A percentile compares a stretch with the other conserved stretches of the same genome.
Conservation (phyloP, 2,329 filamentous ascomycete species). For the Alternaria arbusti region DNA sequence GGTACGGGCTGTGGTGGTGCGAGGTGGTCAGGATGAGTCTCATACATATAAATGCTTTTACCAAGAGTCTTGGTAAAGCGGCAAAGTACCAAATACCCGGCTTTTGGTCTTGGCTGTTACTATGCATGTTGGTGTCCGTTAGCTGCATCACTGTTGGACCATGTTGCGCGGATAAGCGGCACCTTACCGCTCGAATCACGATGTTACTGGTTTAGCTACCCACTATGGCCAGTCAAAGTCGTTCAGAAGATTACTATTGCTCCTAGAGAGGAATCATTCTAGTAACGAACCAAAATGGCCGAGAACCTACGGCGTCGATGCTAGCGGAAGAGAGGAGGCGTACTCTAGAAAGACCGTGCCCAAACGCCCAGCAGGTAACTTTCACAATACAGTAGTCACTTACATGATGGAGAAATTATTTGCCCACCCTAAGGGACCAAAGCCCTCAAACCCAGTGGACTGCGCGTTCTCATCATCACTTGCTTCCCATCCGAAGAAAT, state of each 20-base stretch:
- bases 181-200: not conserved
- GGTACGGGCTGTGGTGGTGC: not conserved
- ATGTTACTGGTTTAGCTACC: not conserved
- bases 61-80: not conserved
- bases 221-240: not conserved
- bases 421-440: slow-evolving; percentile 39
- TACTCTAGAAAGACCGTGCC: not conserved
- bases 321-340: not conserved
- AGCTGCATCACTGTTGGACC: not conserved
- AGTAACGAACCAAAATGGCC: not conserved
- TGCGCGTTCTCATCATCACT: slow-evolving; percentile 33
- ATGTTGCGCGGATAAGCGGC: not conserved
- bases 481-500: slow-evolving; percentile 43
- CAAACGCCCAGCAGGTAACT: not conserved
- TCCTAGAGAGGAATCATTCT: not conserved
- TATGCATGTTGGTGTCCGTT: not conserved
- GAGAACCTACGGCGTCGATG: not conserved
- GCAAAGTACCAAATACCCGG: not conserved
- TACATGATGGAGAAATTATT: slow-evolving; percentile 37
- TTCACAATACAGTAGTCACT: not conserved
- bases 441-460: slow-evolving; percentile 36
- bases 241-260: not conserved
- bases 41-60: not conserved
- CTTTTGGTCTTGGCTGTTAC: not conserved
- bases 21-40: rapidly evolving